Percentiles rank a stretch among this genome's conserved stretches.
Evolutionary conservation across 148 eudicot genomes (phyloP).

Genomic region (Drosera capensis): DNA sequence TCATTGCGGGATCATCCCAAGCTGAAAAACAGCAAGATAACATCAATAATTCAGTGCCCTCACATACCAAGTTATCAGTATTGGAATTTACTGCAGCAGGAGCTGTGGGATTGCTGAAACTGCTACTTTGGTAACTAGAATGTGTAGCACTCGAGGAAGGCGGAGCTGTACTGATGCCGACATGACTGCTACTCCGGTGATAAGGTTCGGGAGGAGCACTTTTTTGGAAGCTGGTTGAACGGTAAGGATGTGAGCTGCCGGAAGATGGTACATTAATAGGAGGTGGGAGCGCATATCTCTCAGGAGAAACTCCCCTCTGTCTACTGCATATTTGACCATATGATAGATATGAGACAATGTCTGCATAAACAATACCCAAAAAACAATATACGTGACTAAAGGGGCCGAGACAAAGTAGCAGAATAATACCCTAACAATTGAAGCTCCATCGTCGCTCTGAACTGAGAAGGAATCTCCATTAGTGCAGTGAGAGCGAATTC

Average conservation of each 20-base stretch:
- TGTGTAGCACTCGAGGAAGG: constrained; percentile 14
- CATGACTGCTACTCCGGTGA: constrained; percentile 18
- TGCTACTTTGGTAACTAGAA: no score
- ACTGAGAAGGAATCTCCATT: constrained; percentile 94
- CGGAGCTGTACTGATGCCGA: constrained; percentile 19
- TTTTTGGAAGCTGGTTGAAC: constrained; percentile 28
- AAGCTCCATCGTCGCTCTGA: constrained; percentile 78
- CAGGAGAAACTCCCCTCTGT: constrained; percentile 43
- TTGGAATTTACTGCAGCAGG: no score
- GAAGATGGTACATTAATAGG: constrained; percentile 39
- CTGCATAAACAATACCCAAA: neutral
- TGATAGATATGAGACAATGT: constrained; percentile 6
- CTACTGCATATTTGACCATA: constrained; percentile 21
- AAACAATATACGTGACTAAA: neutral
- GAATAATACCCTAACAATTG: constrained; percentile 53
- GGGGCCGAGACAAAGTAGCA: neutral
- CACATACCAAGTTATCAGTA: no score
- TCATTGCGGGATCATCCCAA: no score
- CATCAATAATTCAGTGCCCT: no score
- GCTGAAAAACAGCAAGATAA: no score
- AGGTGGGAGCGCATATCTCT: constrained; percentile 64
- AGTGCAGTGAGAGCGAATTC: constrained; percentile 80
- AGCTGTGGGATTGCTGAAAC: no score
- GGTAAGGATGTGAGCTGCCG: constrained; percentile 30
- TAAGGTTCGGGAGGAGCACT: constrained; percentile 21